These are phyloP conservation scores for Vitis hybrid DNA, from an alignment of 177 flowering plant genomes.

Conservation along the genomic window DNA sequence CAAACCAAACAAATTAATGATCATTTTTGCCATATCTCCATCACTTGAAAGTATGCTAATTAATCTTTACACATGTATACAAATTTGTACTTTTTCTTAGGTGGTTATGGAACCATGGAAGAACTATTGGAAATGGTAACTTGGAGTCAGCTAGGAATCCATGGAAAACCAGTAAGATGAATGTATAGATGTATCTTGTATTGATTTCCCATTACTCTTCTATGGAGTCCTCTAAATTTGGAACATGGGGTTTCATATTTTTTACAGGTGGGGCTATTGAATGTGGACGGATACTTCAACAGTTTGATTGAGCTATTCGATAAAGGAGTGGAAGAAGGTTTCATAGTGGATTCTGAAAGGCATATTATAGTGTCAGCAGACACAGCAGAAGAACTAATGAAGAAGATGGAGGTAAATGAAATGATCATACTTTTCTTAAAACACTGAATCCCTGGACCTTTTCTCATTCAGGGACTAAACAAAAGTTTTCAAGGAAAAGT, in stretches of 20 bases:
- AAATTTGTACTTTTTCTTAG: slow-evolving; percentile 23
- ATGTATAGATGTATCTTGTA: neutral
- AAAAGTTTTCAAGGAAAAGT: slow-evolving; percentile 9
- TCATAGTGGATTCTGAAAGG: slow-evolving; percentile 61
- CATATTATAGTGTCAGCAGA: slow-evolving; percentile 61
- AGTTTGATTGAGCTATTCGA: slow-evolving; percentile 67
- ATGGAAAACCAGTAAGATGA: slow-evolving; percentile 71
- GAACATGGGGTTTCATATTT: neutral
- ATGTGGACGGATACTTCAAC: slow-evolving; percentile 77
- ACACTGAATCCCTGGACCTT: no score
- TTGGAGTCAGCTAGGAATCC: slow-evolving; percentile 87
- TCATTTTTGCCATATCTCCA: no score
- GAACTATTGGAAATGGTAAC: slow-evolving; percentile 73
- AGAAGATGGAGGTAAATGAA: slow-evolving; percentile 64
- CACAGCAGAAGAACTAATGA: slow-evolving; percentile 52
- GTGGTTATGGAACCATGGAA: slow-evolving; percentile 92
- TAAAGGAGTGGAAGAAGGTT: slow-evolving; percentile 85
- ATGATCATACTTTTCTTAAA: no score
- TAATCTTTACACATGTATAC: no score
- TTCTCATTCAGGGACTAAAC: neutral
- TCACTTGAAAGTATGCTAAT: no score
- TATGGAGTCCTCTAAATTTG: no score
- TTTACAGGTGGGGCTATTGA: slow-evolving; percentile 69
- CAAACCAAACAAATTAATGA: no score
- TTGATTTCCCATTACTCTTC: neutral